These are phyloP conservation scores for Rhododendron ovatum DNA, from an alignment of 148 eudicot genomes.

Conservation along the genomic window DNA sequence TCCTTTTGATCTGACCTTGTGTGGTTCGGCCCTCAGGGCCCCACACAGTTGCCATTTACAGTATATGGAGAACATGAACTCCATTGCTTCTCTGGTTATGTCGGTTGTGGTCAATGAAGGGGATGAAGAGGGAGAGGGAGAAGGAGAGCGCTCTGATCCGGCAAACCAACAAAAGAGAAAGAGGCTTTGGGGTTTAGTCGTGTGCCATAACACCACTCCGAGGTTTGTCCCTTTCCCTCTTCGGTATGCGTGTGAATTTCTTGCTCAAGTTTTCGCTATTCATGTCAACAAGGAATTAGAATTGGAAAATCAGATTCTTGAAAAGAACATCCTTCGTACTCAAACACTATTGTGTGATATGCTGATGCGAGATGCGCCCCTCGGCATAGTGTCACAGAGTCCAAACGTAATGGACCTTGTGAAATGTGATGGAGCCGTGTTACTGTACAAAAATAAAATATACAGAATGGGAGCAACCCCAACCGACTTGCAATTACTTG, in stretches of 20 bases:
- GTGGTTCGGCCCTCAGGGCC: slow-evolving; percentile 91
- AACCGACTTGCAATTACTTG: slow-evolving; percentile 54
- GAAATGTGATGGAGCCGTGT: slow-evolving; percentile 91
- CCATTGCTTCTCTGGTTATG: slow-evolving; percentile 92
- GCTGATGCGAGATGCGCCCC: slow-evolving; percentile 84
- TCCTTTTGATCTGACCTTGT: slow-evolving; percentile 62
- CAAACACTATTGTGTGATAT: slow-evolving; percentile 91
- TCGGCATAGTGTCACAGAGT: slow-evolving; percentile 72
- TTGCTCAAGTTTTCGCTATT: slow-evolving; percentile 87
- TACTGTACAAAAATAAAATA: slow-evolving; percentile 54
- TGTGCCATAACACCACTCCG: slow-evolving; percentile 79
- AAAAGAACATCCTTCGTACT: slow-evolving; percentile 82
- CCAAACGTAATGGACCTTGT: slow-evolving; percentile 94
- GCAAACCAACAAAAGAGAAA: slow-evolving; percentile 47
- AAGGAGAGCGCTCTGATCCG: slow-evolving; percentile 25
- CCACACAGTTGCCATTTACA: slow-evolving; percentile 88
- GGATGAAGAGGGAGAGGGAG: slow-evolving; percentile 36
- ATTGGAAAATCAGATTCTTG: slow-evolving; percentile 69
- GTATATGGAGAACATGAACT: slow-evolving; percentile 93
- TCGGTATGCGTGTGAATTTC: slow-evolving; percentile 89
- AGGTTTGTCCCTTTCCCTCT: slow-evolving; percentile 94
- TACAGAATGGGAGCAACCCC: slow-evolving; percentile 69
- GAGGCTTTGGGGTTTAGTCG: slow-evolving; percentile 92
- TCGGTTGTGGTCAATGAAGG: slow-evolving; percentile 83
- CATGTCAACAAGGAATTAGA: slow-evolving; percentile 85